These are phyloP conservation scores for Colletotrichum euphorbiae DNA, from an alignment of 2,329 filamentous ascomycete genomes.

Conservation along the genomic window DNA sequence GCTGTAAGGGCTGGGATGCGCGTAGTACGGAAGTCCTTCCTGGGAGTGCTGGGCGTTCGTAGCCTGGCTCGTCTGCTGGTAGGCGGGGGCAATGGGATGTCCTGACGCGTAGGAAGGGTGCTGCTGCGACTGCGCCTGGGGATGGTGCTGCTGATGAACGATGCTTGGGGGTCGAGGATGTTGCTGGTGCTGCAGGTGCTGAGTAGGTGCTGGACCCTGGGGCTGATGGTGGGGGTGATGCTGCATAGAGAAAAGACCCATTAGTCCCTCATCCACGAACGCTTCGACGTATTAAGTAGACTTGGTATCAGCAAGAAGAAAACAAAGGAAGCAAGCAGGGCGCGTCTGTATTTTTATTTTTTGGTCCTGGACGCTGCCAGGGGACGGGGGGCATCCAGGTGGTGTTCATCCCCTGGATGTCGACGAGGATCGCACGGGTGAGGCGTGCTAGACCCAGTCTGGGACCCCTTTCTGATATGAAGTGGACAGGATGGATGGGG, in stretches of 20 bases:
- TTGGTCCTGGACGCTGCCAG: slow-evolving; percentile 57
- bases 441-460: slow-evolving; percentile 60
- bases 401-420: slow-evolving; percentile 54
- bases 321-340: slow-evolving; percentile 54
- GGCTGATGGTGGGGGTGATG: slow-evolving; percentile 80
- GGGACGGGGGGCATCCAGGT: slow-evolving; percentile 54
- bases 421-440: slow-evolving; percentile 61
- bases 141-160: slow-evolving; percentile 79
- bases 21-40: slow-evolving; percentile 78
- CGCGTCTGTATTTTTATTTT: slow-evolving; percentile 64
- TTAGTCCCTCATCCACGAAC: slow-evolving; percentile 59
- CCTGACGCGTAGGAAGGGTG: slow-evolving; percentile 76
- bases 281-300: slow-evolving; percentile 46
- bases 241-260: slow-evolving; percentile 74
- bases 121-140: slow-evolving; percentile 71
- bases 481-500: slow-evolving; percentile 31
- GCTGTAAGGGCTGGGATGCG: slow-evolving; percentile 85
- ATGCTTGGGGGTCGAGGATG: slow-evolving; percentile 78
- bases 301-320: slow-evolving; percentile 46
- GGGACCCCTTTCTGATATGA: slow-evolving; percentile 42
- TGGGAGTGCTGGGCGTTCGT: slow-evolving; percentile 71
- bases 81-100: slow-evolving; percentile 74
- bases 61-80: slow-evolving; percentile 74
- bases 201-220: slow-evolving; percentile 76
- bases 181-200: slow-evolving; percentile 75